Evolutionary conservation across 2,329 filamentous ascomycete genomes (phyloP).

Genomic region (Colletotrichum cereale): DNA sequence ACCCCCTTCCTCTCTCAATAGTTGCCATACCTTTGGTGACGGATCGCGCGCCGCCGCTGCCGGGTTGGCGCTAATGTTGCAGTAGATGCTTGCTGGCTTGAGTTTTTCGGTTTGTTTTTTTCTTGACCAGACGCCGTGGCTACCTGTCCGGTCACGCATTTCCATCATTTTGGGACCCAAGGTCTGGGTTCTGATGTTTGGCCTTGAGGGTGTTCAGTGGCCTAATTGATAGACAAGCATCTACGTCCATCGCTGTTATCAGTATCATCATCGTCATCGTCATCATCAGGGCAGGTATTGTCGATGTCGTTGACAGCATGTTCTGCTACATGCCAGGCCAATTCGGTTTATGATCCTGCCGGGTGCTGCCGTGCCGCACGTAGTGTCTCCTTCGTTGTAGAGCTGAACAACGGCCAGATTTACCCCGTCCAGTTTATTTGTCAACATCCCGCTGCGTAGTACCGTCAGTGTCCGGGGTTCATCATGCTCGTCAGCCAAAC

Average conservation of each 20-base stretch:
- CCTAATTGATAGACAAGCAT: not conserved
- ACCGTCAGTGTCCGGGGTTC: not conserved
- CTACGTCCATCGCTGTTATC: not conserved
- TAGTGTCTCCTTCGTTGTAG: not conserved
- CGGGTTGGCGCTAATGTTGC: slow-evolving; percentile 17
- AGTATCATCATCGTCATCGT: not conserved
- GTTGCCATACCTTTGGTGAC: slow-evolving; percentile 8
- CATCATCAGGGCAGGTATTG: not conserved
- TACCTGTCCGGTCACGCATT: slow-evolving; percentile 17
- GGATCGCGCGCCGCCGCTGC: slow-evolving; percentile 3
- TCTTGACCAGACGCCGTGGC: slow-evolving; percentile 13
- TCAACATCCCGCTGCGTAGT: not conserved
- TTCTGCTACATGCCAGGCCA: not conserved
- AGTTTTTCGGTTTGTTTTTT: not conserved
- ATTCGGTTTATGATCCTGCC: not conserved
- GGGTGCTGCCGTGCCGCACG: not conserved
- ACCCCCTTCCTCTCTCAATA: slow-evolving; percentile 9
- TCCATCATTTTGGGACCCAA: slow-evolving; percentile 25
- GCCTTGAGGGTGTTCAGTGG: not conserved
- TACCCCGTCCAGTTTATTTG: not conserved
- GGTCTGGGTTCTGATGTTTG: slow-evolving; percentile 2
- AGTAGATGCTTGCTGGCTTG: not conserved
- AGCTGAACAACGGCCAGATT: not conserved
- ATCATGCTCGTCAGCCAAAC: not conserved
- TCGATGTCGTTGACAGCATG: not conserved